A percentile compares a stretch with the other conserved stretches of the same genome.
Evolutionary conservation across 352 stramenopile genomes (phyloP).

Genomic region (Phytophthora pinifolia): DNA sequence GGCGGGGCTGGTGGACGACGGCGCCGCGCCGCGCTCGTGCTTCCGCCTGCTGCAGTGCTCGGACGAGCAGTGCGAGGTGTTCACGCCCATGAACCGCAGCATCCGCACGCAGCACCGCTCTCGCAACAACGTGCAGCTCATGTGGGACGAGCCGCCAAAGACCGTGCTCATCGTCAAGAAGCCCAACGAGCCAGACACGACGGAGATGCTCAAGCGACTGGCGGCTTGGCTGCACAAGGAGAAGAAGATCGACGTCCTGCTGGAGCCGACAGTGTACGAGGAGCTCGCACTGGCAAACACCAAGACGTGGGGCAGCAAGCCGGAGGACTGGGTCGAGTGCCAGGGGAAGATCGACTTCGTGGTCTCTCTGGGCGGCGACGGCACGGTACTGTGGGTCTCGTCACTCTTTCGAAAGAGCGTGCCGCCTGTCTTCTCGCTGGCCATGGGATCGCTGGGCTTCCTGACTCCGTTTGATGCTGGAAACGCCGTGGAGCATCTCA

Average conservation of each 20-base stretch:
- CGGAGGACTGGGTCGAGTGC: conserved; percentile 62
- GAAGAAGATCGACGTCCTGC: conserved; percentile 66
- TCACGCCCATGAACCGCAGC: conserved; percentile 84
- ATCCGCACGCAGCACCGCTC: conserved; percentile 84
- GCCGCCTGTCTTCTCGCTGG: conserved; percentile 94
- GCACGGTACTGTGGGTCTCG: conserved; percentile 89
- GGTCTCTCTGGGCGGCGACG: conserved; percentile 95
- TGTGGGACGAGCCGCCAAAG: conserved; percentile 85
- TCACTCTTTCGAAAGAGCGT: conserved; percentile 90
- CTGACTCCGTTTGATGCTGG: conserved; percentile 93
- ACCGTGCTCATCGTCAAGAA: conserved; percentile 90
- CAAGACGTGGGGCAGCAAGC: conserved; percentile 60
- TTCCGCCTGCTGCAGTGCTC: conserved; percentile 86
- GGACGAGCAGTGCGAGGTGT: conserved; percentile 88
- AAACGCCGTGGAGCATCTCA: conserved; percentile 67
- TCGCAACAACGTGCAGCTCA: conserved; percentile 89
- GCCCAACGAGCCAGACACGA: conserved; percentile 78
- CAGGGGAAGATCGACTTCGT: conserved; percentile 91
- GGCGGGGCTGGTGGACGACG: conserved; percentile 29
- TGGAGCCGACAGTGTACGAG: conserved; percentile 76
- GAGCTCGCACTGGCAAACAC: conserved; percentile 57
- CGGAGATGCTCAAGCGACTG: conserved; percentile 65
- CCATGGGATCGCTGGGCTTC: conserved; percentile 96
- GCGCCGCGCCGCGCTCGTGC: conserved; percentile 42
- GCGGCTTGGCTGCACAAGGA: conserved; percentile 74